These are phyloP conservation scores for Tanacetum coccineum DNA, from an alignment of 129 eudicot genomes.

Conservation along the genomic window DNA sequence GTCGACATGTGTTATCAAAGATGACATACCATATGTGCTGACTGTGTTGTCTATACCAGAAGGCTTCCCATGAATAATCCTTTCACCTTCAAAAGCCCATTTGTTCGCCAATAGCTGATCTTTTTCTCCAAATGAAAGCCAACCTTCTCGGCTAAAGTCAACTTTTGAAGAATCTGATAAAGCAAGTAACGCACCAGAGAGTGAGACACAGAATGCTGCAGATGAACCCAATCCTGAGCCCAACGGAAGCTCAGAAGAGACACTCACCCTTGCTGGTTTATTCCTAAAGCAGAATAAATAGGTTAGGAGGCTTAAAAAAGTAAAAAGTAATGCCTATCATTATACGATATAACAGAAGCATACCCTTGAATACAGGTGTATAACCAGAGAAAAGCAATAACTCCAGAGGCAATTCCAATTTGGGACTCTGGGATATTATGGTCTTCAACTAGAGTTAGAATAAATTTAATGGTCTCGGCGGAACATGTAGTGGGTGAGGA, in stretches of 20 bases:
- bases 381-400: slow-evolving; percentile 89
- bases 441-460: slow-evolving; percentile 60
- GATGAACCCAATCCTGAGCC: slow-evolving; percentile 99
- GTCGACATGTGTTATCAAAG: not conserved
- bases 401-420: slow-evolving; percentile 70
- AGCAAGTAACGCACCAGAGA: slow-evolving; percentile 75
- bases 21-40: slow-evolving; percentile 83
- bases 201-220: slow-evolving; percentile 89
- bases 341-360: slow-evolving; percentile 14
- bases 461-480: slow-evolving; percentile 45
- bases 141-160: slow-evolving; percentile 60
- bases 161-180: slow-evolving; percentile 54
- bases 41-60: slow-evolving; percentile 98
- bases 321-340: not conserved
- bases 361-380: slow-evolving; percentile 88
- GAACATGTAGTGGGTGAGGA: slow-evolving; percentile 78
- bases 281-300: slow-evolving; percentile 39
- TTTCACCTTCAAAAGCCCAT: slow-evolving; percentile 99
- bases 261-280: slow-evolving; percentile 72
- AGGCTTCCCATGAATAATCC: slow-evolving; percentile 96
- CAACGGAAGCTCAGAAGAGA: slow-evolving; percentile 91
- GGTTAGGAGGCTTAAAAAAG: slow-evolving; percentile 9
- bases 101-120: slow-evolving; percentile 76
- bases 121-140: slow-evolving; percentile 65
- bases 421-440: slow-evolving; percentile 79